Evolutionary conservation across 148 eudicot genomes (phyloP).

Genomic region (Chenopodium berlandieri): DNA sequence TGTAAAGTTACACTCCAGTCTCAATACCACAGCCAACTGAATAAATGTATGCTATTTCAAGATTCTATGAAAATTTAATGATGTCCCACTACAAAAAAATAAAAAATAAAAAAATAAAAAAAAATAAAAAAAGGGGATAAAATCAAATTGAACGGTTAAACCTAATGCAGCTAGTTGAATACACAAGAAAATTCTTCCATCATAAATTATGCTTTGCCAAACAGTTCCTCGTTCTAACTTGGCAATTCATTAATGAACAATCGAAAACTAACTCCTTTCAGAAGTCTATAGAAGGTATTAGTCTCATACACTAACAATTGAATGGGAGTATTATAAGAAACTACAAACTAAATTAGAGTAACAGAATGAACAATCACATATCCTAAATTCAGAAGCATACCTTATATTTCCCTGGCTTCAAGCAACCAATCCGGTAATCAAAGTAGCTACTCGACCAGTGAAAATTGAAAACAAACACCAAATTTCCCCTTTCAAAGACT

Average conservation of each 20-base stretch:
- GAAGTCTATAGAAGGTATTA: neutral
- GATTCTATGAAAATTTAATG: no score
- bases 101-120: no score
- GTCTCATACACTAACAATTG: no score
- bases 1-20: neutral
- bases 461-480: slow-evolving; percentile 92
- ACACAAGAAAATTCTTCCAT: neutral
- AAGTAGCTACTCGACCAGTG: slow-evolving; percentile 91
- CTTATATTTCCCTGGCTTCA: slow-evolving; percentile 89
- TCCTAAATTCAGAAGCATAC: slow-evolving; percentile 31
- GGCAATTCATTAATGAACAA: neutral
- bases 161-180: neutral
- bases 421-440: slow-evolving; percentile 83
- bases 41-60: no score
- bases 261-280: neutral
- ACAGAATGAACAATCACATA: no score
- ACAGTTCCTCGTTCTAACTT: neutral
- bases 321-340: no score
- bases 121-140: neutral
- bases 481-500: slow-evolving; percentile 79
- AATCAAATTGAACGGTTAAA: neutral
- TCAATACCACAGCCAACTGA: no score
- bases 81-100: neutral
- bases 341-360: no score
- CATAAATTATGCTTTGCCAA: neutral